Percentiles rank a stretch among this genome's conserved stretches.
phyloP scores from a whole-genome alignment of 2,329 filamentous ascomycete genomes.

The Stachybotrys elegans region DNA sequence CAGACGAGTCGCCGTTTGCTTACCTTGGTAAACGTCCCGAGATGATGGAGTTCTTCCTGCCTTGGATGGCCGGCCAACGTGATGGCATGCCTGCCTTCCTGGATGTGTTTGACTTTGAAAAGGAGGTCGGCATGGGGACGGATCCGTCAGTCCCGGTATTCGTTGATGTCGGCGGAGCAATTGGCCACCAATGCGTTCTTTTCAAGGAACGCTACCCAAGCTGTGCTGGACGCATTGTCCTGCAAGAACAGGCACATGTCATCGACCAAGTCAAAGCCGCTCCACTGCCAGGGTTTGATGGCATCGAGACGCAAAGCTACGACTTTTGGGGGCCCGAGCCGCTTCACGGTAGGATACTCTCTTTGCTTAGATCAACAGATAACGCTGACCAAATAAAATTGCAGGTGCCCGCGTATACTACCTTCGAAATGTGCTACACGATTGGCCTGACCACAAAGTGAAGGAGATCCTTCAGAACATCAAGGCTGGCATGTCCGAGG shows the following conservation, averaged over 20 bases:
- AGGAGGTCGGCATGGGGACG: not conserved
- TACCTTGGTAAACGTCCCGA: not conserved
- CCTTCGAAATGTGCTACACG: conserved; percentile 31
- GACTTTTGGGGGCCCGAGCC: not conserved
- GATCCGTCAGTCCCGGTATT: not conserved
- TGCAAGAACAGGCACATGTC: not conserved
- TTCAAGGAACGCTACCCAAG: not conserved
- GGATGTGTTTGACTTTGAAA: not conserved
- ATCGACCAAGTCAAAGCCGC: not conserved
- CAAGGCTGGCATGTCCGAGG: conserved; percentile 25
- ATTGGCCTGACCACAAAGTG: conserved; percentile 29
- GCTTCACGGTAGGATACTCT: not conserved
- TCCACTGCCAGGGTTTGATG: not conserved
- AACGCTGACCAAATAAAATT: not conserved
- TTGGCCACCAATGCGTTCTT: not conserved
- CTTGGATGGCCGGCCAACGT: not conserved
- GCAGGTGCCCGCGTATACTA: conserved; percentile 14
- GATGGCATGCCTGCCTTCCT: not conserved
- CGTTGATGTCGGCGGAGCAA: not conserved
- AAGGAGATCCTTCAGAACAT: conserved; percentile 23
- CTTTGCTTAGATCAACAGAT: not conserved
- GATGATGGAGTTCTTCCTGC: not conserved
- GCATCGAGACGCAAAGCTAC: not conserved
- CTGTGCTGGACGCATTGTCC: not conserved
- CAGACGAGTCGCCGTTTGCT: not conserved